A percentile compares a stretch with the other conserved stretches of the same genome.
These are phyloP conservation scores for Turnera subulata DNA, from an alignment of 345 rosid genomes.

Conservation along the genomic window DNA sequence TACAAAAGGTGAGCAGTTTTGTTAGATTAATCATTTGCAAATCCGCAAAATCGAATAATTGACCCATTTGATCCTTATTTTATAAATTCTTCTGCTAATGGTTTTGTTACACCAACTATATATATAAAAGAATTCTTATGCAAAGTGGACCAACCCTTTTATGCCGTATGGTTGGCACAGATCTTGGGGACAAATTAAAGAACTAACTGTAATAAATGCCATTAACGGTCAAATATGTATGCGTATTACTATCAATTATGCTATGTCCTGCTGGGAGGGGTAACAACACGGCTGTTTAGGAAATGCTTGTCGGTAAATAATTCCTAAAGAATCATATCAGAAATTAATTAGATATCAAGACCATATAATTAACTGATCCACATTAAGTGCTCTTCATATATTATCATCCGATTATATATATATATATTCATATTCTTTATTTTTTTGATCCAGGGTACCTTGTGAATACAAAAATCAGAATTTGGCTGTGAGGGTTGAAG, in stretches of 20 bases:
- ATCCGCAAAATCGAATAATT: not conserved
- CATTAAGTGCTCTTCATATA: too few relatives aligned
- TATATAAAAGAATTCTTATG: not conserved
- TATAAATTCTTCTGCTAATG: slow-evolving; percentile 2
- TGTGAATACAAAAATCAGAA: slow-evolving; percentile 66
- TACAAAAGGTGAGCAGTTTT: slow-evolving; percentile 54
- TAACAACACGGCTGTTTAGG: too few relatives aligned
- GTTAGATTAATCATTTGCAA: not conserved
- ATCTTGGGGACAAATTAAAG: too few relatives aligned
- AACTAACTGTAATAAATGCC: slow-evolving; percentile 38
- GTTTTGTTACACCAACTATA: slow-evolving; percentile 7
- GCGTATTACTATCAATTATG: not conserved
- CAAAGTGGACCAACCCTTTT: too few relatives aligned
- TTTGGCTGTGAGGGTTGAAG: slow-evolving; percentile 79
- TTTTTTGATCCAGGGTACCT: slow-evolving; percentile 53
- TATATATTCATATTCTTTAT: too few relatives aligned
- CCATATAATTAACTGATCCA: too few relatives aligned
- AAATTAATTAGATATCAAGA: too few relatives aligned
- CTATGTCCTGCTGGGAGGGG: not conserved
- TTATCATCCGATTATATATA: too few relatives aligned
- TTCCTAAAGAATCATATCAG: too few relatives aligned
- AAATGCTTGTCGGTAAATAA: too few relatives aligned
- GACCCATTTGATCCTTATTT: not conserved
- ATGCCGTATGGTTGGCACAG: too few relatives aligned
- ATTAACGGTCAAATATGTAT: slow-evolving; percentile 20